A percentile compares a stretch with the other conserved stretches of the same genome.
Evolutionary conservation across 371 early-diverging fungal genomes (phyloP).

Genomic region (Chytridium lagenaria): DNA sequence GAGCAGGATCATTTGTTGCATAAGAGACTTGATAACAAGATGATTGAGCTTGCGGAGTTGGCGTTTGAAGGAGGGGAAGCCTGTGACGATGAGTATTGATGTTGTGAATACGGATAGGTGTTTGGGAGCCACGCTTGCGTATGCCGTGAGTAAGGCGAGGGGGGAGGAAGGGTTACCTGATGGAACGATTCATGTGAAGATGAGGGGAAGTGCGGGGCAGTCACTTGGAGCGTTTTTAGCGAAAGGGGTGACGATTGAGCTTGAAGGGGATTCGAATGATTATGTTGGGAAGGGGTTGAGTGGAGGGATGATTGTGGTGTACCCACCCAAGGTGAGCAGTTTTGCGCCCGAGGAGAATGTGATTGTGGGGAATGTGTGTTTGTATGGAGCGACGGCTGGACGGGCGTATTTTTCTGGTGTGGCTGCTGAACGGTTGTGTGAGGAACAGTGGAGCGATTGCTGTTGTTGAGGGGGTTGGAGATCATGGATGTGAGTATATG

Average conservation of each 20-base stretch:
- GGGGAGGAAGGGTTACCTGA: conserved; percentile 87
- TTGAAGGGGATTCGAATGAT: conserved; percentile 98
- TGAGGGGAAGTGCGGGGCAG: conserved; percentile 96
- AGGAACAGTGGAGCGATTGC: conserved; percentile 96
- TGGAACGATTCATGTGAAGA: conserved; percentile 82
- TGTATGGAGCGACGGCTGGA: conserved; percentile 96
- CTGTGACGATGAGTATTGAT: conserved; percentile 59
- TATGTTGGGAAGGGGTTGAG: conserved; percentile 98
- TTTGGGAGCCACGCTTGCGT: conserved; percentile 87
- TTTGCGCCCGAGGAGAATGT: conserved; percentile 89
- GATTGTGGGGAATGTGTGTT: conserved; percentile 94
- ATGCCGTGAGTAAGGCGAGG: conserved; percentile 80
- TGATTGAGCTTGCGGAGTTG: conserved; percentile 80
- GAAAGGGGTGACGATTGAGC: conserved; percentile 85
- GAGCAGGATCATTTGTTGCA: conserved; percentile 89
- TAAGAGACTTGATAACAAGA: conserved; percentile 79
- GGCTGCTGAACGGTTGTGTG: conserved; percentile 97
- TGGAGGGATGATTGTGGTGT: conserved; percentile 87
- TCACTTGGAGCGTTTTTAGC: conserved; percentile 94
- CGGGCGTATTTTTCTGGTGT: conserved; percentile 91
- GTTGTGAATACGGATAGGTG: conserved; percentile 96
- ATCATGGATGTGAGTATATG: conserved; percentile 99
- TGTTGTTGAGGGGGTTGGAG: conserved; percentile 96
- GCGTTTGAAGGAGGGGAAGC: conserved; percentile 67
- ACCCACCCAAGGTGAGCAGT: conserved; percentile 77